A percentile compares a stretch with the other conserved stretches of the same genome.
Conservation (phyloP, 305 asterid species). For the Plantago rigida region DNA sequence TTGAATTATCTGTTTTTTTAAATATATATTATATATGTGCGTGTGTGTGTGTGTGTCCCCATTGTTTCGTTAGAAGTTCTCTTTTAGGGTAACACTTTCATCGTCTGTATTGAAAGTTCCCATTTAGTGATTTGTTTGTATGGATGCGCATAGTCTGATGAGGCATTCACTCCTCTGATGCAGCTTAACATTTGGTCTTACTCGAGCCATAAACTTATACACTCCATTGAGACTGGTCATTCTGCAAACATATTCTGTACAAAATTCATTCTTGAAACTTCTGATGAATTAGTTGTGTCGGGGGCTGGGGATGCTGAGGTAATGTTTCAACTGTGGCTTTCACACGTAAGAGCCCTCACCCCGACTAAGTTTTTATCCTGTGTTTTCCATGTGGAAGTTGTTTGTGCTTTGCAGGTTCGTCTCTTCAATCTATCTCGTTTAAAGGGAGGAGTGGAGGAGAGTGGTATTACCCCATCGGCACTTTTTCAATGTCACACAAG, state of each 20-base stretch:
- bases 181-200: conserved; percentile 95
- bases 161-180: conserved; percentile 6
- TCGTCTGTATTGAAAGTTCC: too few relatives aligned
- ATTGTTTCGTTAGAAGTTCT: too few relatives aligned
- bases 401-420: conserved; percentile 61
- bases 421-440: conserved; percentile 71
- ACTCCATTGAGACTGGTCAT: conserved; percentile 90
- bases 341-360: conserved; percentile 11
- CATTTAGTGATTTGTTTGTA: too few relatives aligned
- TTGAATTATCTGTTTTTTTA: neutral
- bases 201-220: conserved; percentile 58
- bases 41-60: too few relatives aligned
- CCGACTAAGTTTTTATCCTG: conserved; percentile 10
- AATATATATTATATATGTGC: too few relatives aligned
- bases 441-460: conserved; percentile 45
- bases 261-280: conserved; percentile 88
- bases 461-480: conserved; percentile 51
- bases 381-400: conserved; percentile 18
- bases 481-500: conserved; percentile 76
- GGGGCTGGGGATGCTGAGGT: conserved; percentile 99
- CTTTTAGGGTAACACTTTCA: too few relatives aligned
- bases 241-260: conserved; percentile 89
- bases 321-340: conserved; percentile 27
- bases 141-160: too few relatives aligned
- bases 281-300: conserved; percentile 86